phyloP scores from a whole-genome alignment of 306 rosid genomes.

The Lotus japonicus region DNA sequence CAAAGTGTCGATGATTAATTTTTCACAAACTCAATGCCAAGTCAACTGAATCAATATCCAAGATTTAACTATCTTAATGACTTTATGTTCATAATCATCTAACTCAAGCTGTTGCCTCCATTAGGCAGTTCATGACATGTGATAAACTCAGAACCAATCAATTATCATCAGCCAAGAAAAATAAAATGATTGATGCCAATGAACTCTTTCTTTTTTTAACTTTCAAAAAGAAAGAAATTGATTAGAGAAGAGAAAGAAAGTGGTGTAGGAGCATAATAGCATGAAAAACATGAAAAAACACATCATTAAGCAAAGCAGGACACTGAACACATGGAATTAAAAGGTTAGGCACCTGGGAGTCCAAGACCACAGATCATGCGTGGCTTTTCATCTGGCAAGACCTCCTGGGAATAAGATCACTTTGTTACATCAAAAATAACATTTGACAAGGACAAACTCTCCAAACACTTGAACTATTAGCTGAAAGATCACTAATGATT shows the following conservation, averaged over 20 bases:
- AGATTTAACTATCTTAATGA: background rate
- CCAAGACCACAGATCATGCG: slow-evolving; percentile 86
- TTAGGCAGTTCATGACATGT: background rate
- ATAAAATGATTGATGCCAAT: background rate
- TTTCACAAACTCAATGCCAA: background rate
- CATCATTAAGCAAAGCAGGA: background rate
- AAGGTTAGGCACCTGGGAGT: slow-evolving; percentile 68
- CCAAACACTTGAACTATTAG: background rate
- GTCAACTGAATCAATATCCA: slow-evolving; percentile 14
- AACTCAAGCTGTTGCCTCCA: background rate
- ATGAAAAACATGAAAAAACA: background rate
- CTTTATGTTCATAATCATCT: slow-evolving; percentile 1
- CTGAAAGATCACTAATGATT: background rate
- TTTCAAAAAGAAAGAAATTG: background rate
- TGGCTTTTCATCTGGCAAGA: slow-evolving; percentile 71
- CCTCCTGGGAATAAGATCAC: slow-evolving; percentile 49
- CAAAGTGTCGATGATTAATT: background rate
- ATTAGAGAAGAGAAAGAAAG: background rate
- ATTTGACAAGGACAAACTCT: background rate
- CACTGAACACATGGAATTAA: background rate
- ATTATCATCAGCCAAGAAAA: background rate
- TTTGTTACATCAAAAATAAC: slow-evolving; percentile 8
- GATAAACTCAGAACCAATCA: background rate
- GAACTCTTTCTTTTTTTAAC: background rate
- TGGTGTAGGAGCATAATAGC: background rate